Conservation (phyloP, 2,329 filamentous ascomycete genomes). For the Hymenoscyphus linearis region DNA sequence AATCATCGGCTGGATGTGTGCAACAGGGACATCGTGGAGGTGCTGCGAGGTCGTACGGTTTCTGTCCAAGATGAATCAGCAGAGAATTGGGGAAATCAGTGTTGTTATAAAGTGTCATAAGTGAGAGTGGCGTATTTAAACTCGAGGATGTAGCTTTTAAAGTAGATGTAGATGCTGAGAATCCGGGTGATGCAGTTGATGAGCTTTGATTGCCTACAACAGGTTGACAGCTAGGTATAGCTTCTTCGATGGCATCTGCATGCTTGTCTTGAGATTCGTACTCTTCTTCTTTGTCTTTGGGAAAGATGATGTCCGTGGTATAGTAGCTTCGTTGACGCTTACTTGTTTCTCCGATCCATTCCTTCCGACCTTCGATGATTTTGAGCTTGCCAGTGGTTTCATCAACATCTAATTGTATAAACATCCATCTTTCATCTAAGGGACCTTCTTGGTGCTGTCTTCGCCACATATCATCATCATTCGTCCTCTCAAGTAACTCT, state of each 20-base stretch:
- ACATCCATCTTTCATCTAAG: slow-evolving; percentile 70
- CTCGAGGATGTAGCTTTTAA: slow-evolving; percentile 6
- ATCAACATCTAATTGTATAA: slow-evolving; percentile 56
- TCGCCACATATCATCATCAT: slow-evolving; percentile 53
- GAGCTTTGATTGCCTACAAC: not conserved
- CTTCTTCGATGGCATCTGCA: not conserved
- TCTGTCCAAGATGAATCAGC: slow-evolving; percentile 19
- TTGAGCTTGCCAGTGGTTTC: slow-evolving; percentile 52
- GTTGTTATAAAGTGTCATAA: slow-evolving; percentile 10
- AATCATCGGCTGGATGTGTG: slow-evolving; percentile 46
- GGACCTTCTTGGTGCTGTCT: slow-evolving; percentile 64
- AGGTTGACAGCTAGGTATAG: not conserved
- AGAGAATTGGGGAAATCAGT: slow-evolving; percentile 22
- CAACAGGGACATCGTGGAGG: slow-evolving; percentile 37
- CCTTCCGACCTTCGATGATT: slow-evolving; percentile 63
- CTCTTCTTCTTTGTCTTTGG: slow-evolving; percentile 1
- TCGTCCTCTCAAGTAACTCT: slow-evolving; percentile 37
- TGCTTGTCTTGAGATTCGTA: slow-evolving; percentile 8
- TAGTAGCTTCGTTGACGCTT: slow-evolving; percentile 63
- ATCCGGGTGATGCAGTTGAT: not conserved
- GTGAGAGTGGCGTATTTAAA: slow-evolving; percentile 6
- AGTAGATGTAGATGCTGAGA: not conserved
- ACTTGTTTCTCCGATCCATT: slow-evolving; percentile 55
- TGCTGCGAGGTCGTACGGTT: slow-evolving; percentile 34
- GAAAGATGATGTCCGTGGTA: slow-evolving; percentile 47